These are phyloP conservation scores for Fomitopsis pulvina DNA, from an alignment of 768 basidiomycete species.

Conservation along the genomic window DNA sequence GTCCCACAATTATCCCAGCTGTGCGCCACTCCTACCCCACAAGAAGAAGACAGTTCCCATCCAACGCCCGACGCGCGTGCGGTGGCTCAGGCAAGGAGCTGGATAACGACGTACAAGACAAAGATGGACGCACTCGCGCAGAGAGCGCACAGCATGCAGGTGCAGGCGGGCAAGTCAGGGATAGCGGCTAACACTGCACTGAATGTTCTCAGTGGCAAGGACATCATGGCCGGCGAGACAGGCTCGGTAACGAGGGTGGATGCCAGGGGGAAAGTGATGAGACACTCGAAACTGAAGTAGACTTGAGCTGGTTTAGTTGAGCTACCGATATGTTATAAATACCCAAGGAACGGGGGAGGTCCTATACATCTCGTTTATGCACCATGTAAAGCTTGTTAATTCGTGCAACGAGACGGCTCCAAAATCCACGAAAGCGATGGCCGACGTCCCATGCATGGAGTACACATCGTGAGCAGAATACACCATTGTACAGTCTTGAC, in stretches of 20 bases:
- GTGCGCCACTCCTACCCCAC: background rate
- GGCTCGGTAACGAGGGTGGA: background rate
- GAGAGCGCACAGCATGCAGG: background rate
- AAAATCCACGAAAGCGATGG: too few relatives aligned
- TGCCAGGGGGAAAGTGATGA: background rate
- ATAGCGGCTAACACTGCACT: background rate
- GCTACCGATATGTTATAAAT: too few relatives aligned
- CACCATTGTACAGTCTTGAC: too few relatives aligned
- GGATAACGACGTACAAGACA: background rate
- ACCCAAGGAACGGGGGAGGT: too few relatives aligned
- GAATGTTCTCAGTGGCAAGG: background rate
- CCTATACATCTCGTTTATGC: too few relatives aligned
- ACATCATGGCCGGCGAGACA: background rate
- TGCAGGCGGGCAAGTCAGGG: background rate
- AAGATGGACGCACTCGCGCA: background rate
- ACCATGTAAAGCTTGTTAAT: too few relatives aligned
- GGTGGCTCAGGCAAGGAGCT: background rate
- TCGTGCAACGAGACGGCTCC: too few relatives aligned
- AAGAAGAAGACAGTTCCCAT: background rate
- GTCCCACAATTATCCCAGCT: background rate
- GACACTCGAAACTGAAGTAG: background rate
- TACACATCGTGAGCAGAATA: too few relatives aligned
- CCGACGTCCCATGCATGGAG: too few relatives aligned
- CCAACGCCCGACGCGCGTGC: background rate
- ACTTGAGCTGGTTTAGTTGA: too few relatives aligned